These are phyloP conservation scores for Erysimum cheiranthoides DNA, from an alignment of 345 rosid species.

Conservation along the genomic window DNA sequence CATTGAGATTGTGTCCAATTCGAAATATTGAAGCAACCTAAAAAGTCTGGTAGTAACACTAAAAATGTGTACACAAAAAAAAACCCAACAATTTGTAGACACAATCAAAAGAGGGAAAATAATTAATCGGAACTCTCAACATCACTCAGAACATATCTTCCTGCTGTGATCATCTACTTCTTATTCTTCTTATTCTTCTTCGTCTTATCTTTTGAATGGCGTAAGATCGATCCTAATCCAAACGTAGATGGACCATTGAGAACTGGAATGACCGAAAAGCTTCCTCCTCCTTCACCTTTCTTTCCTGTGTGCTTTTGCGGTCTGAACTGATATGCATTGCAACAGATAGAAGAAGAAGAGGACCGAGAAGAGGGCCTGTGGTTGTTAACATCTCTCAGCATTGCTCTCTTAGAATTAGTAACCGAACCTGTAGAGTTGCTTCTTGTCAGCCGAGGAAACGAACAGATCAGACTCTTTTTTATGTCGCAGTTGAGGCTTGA, in stretches of 20 bases:
- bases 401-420: constrained; percentile 46
- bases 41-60: constrained; percentile 22
- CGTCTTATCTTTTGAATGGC: constrained; percentile 34
- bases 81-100: constrained; percentile 26
- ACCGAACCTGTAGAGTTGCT: constrained; percentile 79
- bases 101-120: constrained; percentile 4
- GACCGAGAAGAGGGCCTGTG: constrained; percentile 39
- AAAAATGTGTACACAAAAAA: neutral
- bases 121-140: neutral
- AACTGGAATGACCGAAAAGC: constrained; percentile 60
- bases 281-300: constrained; percentile 49
- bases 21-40: constrained; percentile 15
- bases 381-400: constrained; percentile 50
- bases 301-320: constrained; percentile 57
- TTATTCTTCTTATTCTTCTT: constrained; percentile 35
- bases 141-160: too few species aligned
- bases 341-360: constrained; percentile 33
- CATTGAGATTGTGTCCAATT: constrained; percentile 27
- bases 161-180: constrained; percentile 18
- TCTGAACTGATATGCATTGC: constrained; percentile 46
- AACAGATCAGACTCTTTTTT: constrained; percentile 60
- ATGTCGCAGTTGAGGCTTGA: constrained; percentile 62
- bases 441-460: constrained; percentile 65
- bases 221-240: constrained; percentile 41
- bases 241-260: constrained; percentile 56